A percentile compares a stretch with the other conserved stretches of the same genome.
phyloP scores from a whole-genome alignment of 768 basidiomycete species.

The Phaeolepiota aurea region DNA sequence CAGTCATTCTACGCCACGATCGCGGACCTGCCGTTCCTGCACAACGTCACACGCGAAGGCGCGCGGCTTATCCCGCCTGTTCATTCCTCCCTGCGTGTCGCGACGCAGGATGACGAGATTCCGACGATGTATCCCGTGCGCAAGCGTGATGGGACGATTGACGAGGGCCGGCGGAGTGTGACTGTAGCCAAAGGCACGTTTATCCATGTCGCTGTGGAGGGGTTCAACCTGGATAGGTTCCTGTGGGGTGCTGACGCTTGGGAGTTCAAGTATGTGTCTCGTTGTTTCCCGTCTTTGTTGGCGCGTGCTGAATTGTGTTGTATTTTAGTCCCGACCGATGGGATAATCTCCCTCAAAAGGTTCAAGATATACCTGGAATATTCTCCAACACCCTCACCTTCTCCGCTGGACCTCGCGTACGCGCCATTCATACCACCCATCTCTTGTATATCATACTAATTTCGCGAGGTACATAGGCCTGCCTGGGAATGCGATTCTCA shows the following conservation, averaged over 20 bases:
- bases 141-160: slow-evolving; percentile 34
- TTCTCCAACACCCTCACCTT: slow-evolving; percentile 69
- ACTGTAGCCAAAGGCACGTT: slow-evolving; percentile 59
- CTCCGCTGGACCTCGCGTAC: slow-evolving; percentile 73
- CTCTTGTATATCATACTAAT: too few species aligned
- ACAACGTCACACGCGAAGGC: slow-evolving; percentile 70
- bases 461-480: slow-evolving; percentile 52
- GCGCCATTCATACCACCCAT: slow-evolving; percentile 23
- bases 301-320: not conserved
- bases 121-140: slow-evolving; percentile 63
- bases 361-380: slow-evolving; percentile 56
- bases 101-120: slow-evolving; percentile 69
- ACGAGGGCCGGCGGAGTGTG: slow-evolving; percentile 32
- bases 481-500: slow-evolving; percentile 77
- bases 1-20: slow-evolving; percentile 49
- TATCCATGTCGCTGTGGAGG: slow-evolving; percentile 74
- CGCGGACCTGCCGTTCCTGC: slow-evolving; percentile 57
- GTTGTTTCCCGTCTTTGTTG: not conserved
- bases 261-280: slow-evolving; percentile 66
- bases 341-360: slow-evolving; percentile 69
- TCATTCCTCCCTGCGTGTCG: slow-evolving; percentile 74
- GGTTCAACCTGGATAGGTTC: slow-evolving; percentile 67
- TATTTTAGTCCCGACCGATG: slow-evolving; percentile 67
- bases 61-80: slow-evolving; percentile 76
- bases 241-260: slow-evolving; percentile 80